These are phyloP conservation scores for Ambrosiella xylebori DNA, from an alignment of 2,329 filamentous ascomycete genomes.

Conservation along the genomic window DNA sequence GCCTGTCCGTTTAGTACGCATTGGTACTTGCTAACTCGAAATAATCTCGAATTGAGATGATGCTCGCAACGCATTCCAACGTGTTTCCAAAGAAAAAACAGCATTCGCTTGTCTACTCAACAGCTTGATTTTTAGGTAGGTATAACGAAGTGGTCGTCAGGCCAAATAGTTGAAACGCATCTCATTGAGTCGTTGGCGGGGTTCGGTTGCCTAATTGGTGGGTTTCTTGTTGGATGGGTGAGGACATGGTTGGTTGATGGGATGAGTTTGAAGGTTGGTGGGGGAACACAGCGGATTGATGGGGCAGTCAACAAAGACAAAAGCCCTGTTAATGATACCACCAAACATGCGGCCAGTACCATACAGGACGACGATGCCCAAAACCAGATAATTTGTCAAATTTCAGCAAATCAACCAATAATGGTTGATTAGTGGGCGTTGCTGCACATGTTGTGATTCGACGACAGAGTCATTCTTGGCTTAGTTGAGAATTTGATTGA, in stretches of 20 bases:
- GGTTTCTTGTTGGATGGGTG: neutral
- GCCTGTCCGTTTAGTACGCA: no score
- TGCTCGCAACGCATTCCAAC: no score
- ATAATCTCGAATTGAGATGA: no score
- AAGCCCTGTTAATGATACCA: neutral
- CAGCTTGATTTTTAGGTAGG: no score
- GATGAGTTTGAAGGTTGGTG: neutral
- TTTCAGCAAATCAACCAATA: neutral
- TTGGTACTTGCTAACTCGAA: no score
- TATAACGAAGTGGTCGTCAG: no score
- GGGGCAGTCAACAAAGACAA: slow-evolving; percentile 4
- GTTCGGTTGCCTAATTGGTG: neutral
- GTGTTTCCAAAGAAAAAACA: no score
- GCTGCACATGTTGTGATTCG: neutral
- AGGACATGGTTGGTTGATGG: neutral
- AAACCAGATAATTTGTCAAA: neutral
- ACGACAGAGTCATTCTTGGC: neutral
- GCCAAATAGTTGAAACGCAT: no score
- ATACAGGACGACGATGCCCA: neutral
- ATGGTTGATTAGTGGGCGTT: neutral
- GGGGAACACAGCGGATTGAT: neutral
- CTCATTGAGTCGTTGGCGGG: neutral
- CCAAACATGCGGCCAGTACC: neutral
- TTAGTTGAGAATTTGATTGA: neutral
- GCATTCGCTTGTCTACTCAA: no score